These are phyloP conservation scores for Fraxinus quadrangulata DNA, from an alignment of 257 asterid genomes.

Conservation along the genomic window DNA sequence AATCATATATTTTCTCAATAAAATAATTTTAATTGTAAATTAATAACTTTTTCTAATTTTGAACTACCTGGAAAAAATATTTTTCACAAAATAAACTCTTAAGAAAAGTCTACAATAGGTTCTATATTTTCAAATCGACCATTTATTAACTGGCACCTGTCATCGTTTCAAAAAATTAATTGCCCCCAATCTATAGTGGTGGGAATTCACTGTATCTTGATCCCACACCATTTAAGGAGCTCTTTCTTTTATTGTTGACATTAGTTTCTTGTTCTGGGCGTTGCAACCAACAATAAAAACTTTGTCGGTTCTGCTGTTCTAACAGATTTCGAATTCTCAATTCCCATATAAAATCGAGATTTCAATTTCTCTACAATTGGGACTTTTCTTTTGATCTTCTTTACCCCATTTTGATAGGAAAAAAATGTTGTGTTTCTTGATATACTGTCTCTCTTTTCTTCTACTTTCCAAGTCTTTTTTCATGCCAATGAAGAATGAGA, in stretches of 20 bases:
- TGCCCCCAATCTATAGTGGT: slow-evolving; percentile 6
- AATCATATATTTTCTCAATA: too few relatives aligned
- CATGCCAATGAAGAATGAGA: slow-evolving; percentile 35
- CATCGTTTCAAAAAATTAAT: neutral
- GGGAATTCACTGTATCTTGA: slow-evolving; percentile 42
- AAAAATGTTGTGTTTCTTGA: slow-evolving; percentile 59
- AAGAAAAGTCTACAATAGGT: neutral
- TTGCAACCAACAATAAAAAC: slow-evolving; percentile 60
- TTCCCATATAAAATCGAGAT: slow-evolving; percentile 20
- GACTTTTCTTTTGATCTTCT: slow-evolving; percentile 10
- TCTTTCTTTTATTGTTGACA: neutral
- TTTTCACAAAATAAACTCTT: neutral
- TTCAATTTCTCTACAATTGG: slow-evolving; percentile 14
- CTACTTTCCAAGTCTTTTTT: slow-evolving; percentile 50
- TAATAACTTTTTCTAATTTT: slow-evolving; percentile 11
- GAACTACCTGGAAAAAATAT: neutral
- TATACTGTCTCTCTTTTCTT: slow-evolving; percentile 63
- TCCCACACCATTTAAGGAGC: slow-evolving; percentile 29
- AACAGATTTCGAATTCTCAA: slow-evolving; percentile 33
- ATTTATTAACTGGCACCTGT: slow-evolving; percentile 19
- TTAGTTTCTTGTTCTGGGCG: slow-evolving; percentile 43
- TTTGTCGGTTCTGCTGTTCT: slow-evolving; percentile 54
- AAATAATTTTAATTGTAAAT: too few relatives aligned
- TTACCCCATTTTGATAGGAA: neutral
- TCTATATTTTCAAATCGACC: neutral